A percentile compares a stretch with the other conserved stretches of the same genome.
Evolutionary conservation across 2,329 filamentous ascomycete genomes (phyloP).

Genomic region (Fusarium chaquense): DNA sequence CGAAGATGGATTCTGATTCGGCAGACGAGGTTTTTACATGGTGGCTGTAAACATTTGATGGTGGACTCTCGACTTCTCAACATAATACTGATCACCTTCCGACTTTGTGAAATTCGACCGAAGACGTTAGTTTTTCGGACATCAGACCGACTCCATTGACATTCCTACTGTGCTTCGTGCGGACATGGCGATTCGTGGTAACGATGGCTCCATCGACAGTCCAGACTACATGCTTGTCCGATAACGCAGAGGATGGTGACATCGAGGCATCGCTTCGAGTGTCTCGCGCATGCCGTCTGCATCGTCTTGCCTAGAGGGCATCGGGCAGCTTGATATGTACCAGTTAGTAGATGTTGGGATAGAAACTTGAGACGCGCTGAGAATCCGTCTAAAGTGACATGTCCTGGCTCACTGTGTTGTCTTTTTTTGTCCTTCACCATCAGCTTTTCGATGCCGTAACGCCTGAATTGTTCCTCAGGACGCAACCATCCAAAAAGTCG

Average conservation of each 20-base stretch:
- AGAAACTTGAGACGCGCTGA: neutral
- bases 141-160: constrained; percentile 2
- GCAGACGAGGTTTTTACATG: neutral
- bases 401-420: neutral
- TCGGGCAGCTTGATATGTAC: neutral
- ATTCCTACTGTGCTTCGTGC: constrained; percentile 17
- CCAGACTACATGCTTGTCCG: constrained; percentile 1
- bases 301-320: neutral
- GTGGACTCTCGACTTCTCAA: constrained; percentile 10
- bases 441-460: neutral
- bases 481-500: neutral
- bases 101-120: constrained; percentile 10
- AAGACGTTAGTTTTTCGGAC: constrained; percentile 4
- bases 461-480: neutral
- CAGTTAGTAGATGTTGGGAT: neutral
- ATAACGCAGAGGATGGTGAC: neutral
- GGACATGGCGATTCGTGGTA: constrained; percentile 7
- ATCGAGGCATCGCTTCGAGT: neutral
- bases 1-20: constrained; percentile 16
- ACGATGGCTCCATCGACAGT: neutral
- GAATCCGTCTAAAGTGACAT: neutral
- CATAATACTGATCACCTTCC: constrained; percentile 16
- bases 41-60: constrained; percentile 12
- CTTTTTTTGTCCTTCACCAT: neutral
- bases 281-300: neutral